phyloP scores from a whole-genome alignment of 768 basidiomycete genomes.

The Fistulinella prunicolor region DNA sequence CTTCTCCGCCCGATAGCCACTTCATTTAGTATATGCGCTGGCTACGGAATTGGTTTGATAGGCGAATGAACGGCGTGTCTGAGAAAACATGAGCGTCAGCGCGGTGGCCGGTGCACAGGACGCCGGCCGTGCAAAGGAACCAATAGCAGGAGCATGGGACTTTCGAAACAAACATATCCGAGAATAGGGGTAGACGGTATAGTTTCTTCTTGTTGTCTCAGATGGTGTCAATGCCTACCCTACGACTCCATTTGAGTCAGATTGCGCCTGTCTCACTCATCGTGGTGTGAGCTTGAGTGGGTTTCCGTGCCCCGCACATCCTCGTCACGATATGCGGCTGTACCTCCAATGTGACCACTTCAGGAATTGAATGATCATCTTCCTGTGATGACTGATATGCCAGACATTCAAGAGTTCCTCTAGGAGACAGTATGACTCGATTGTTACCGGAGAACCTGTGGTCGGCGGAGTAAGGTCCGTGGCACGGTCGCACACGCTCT shows the following conservation, averaged over 20 bases:
- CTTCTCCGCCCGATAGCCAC: conserved; percentile 33
- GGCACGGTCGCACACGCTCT: too few species aligned
- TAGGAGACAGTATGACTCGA: too few species aligned
- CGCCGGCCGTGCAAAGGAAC: too few species aligned
- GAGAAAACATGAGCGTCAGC: conserved; percentile 47
- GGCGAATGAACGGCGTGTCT: conserved; percentile 43
- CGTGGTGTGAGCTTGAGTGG: conserved; percentile 44
- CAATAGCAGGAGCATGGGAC: too few species aligned
- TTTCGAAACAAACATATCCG: too few species aligned
- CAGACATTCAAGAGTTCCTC: conserved; percentile 40
- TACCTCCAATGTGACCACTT: conserved; percentile 59
- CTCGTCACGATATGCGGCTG: conserved; percentile 33
- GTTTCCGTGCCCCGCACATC: neutral
- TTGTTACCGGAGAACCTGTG: too few species aligned
- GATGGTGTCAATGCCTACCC: conserved; percentile 54
- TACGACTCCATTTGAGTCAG: conserved; percentile 44
- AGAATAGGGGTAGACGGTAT: conserved; percentile 40
- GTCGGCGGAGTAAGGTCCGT: too few species aligned
- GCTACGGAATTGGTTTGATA: conserved; percentile 42
- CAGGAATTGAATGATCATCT: conserved; percentile 42
- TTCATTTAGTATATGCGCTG: conserved; percentile 52
- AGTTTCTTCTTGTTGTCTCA: conserved; percentile 50
- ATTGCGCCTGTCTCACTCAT: conserved; percentile 55
- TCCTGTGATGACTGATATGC: conserved; percentile 42
- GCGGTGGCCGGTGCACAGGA: conserved; percentile 57